Conservation (phyloP, 352 stramenopile species). For the Globisporangium cystogenes region DNA sequence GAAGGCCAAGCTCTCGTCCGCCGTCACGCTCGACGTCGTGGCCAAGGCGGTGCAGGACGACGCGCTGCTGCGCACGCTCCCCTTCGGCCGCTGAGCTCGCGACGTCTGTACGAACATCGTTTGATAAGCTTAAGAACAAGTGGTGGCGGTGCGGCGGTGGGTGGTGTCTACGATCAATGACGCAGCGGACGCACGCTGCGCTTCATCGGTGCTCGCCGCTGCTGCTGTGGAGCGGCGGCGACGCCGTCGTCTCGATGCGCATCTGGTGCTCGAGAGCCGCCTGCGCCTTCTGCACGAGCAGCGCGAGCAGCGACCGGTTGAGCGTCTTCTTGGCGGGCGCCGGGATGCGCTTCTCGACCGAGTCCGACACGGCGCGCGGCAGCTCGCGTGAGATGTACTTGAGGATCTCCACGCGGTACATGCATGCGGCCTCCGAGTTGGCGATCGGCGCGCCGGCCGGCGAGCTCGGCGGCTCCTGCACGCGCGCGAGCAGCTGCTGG, state of each 20-base stretch:
- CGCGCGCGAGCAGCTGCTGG: slow-evolving; percentile 43
- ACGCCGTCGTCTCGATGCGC: slow-evolving; percentile 43
- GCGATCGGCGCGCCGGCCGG: slow-evolving; percentile 11
- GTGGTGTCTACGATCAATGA: background rate
- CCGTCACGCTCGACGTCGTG: slow-evolving; percentile 40
- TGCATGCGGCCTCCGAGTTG: slow-evolving; percentile 60
- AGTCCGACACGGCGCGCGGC: slow-evolving; percentile 61
- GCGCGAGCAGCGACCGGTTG: slow-evolving; percentile 61
- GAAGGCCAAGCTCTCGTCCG: slow-evolving; percentile 40
- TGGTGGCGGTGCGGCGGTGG: too few species aligned
- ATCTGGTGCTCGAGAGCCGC: slow-evolving; percentile 67
- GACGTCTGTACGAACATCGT: background rate
- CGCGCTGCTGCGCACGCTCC: slow-evolving; percentile 28
- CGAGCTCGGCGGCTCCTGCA: slow-evolving; percentile 30
- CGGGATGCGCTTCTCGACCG: slow-evolving; percentile 59
- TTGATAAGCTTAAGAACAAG: background rate
- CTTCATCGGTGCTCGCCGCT: background rate
- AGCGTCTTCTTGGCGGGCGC: slow-evolving; percentile 52
- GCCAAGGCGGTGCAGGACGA: slow-evolving; percentile 39
- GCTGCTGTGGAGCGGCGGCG: background rate
- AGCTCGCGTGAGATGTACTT: slow-evolving; percentile 81
- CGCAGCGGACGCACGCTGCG: background rate
- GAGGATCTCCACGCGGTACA: slow-evolving; percentile 83
- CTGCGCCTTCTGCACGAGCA: slow-evolving; percentile 77
- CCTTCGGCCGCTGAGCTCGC: slow-evolving; percentile 1